Conservation (phyloP, 768 basidiomycete species). For the Mycena belliarum region DNA sequence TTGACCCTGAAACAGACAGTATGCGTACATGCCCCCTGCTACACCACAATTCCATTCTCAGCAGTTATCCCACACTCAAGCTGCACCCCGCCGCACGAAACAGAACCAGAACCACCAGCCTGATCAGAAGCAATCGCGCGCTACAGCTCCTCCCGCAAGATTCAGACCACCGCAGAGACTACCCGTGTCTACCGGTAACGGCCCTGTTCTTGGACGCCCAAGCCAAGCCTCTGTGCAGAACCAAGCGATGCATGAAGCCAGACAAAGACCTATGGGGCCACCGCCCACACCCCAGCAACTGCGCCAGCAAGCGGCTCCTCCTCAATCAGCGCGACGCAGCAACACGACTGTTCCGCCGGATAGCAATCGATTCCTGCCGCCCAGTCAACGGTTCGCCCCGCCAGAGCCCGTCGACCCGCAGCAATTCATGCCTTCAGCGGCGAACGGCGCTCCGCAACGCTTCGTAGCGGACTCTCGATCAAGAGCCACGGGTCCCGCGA, state of each 20-base stretch:
- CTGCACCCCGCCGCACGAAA: conserved; percentile 37
- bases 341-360: conserved; percentile 12
- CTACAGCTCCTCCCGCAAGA: conserved; percentile 23
- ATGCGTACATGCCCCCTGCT: conserved; percentile 58
- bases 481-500: conserved; percentile 11
- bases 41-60: conserved; percentile 42
- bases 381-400: conserved; percentile 32
- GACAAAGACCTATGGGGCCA: conserved; percentile 47
- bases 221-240: conserved; percentile 16
- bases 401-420: conserved; percentile 22
- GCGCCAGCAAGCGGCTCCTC: conserved; percentile 27
- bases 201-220: conserved; percentile 5
- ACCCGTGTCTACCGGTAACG: conserved; percentile 19
- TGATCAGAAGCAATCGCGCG: conserved; percentile 21
- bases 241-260: conserved; percentile 21
- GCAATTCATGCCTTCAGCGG: conserved; percentile 15
- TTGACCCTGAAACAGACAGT: conserved; percentile 50
- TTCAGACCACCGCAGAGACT: conserved; percentile 27
- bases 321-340: conserved; percentile 16
- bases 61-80: conserved; percentile 44
- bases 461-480: conserved; percentile 16
- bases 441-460: conserved; percentile 26
- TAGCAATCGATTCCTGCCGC: conserved; percentile 32
- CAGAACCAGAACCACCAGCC: conserved; percentile 28
- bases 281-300: conserved; percentile 52